phyloP scores from a whole-genome alignment of 2,329 filamentous ascomycete genomes.

The Penicillium sp. region DNA sequence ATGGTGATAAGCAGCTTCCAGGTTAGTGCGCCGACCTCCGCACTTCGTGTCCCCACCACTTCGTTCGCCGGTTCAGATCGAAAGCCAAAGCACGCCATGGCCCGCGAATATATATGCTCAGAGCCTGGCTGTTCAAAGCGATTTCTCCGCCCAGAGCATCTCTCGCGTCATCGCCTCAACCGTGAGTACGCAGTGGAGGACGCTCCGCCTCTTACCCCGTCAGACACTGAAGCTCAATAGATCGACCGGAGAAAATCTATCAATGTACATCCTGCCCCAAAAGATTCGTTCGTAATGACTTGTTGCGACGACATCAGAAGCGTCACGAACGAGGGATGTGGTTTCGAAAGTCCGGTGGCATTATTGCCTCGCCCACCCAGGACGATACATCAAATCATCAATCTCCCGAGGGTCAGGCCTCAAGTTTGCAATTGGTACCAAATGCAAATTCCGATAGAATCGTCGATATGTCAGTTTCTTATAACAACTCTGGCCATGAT shows the following conservation, averaged over 20 bases:
- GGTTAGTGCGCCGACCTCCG: background rate
- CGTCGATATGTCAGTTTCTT: background rate
- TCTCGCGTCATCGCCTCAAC: slow-evolving; percentile 19
- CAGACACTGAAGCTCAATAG: background rate
- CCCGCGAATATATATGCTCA: slow-evolving; percentile 14
- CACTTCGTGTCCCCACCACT: background rate
- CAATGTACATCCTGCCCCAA: slow-evolving; percentile 20
- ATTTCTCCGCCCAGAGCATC: slow-evolving; percentile 18
- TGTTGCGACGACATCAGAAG: slow-evolving; percentile 26
- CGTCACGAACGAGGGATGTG: slow-evolving; percentile 30
- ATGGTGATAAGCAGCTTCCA: no score
- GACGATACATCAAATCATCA: background rate
- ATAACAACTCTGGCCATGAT: no score
- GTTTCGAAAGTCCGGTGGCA: slow-evolving; percentile 26
- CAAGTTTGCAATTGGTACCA: background rate
- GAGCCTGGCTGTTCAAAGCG: slow-evolving; percentile 19
- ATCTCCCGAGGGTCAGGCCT: background rate
- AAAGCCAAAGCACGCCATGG: background rate
- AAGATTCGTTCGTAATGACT: slow-evolving; percentile 24
- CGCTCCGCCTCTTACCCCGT: background rate
- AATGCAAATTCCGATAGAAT: background rate
- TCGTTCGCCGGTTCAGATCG: background rate
- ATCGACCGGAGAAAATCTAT: slow-evolving; percentile 18
- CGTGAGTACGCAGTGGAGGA: slow-evolving; percentile 6
- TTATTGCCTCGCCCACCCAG: background rate